phyloP scores from a whole-genome alignment of 176 grass and related monocot genomes.

The Alloteropsis semialata region DNA sequence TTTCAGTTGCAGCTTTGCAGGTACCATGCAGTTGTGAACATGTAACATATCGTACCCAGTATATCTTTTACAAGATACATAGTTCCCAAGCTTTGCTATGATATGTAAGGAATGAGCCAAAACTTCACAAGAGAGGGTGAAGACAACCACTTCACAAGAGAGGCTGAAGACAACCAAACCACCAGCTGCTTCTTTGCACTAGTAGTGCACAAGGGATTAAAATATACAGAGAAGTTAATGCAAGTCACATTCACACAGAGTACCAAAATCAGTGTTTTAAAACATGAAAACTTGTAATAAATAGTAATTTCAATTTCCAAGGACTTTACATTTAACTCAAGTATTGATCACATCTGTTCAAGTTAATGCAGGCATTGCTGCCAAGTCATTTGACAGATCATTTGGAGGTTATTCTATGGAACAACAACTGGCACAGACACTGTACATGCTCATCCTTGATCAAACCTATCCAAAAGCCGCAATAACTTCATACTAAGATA shows the following conservation, averaged over 20 bases:
- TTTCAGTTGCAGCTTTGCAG: background rate
- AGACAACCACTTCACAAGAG: too few species aligned
- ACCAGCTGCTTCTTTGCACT: background rate
- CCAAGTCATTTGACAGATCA: conserved; percentile 12
- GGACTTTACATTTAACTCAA: background rate
- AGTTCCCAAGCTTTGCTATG: background rate
- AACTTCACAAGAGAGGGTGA: background rate
- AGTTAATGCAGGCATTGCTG: background rate
- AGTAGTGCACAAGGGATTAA: background rate
- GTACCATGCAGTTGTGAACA: background rate
- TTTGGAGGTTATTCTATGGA: background rate
- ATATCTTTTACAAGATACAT: background rate
- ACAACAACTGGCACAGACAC: background rate
- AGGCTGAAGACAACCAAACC: background rate
- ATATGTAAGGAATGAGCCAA: background rate
- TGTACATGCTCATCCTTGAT: background rate
- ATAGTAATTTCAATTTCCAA: background rate
- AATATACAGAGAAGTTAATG: conserved; percentile 2
- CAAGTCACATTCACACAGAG: background rate
- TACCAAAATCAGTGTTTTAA: background rate
- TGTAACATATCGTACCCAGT: background rate
- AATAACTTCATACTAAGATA: background rate
- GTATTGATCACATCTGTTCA: background rate
- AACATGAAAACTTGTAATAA: background rate
- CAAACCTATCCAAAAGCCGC: background rate